phyloP scores from a whole-genome alignment of 1,284 basidiomycete species.

The Marasmius sp. region DNA sequence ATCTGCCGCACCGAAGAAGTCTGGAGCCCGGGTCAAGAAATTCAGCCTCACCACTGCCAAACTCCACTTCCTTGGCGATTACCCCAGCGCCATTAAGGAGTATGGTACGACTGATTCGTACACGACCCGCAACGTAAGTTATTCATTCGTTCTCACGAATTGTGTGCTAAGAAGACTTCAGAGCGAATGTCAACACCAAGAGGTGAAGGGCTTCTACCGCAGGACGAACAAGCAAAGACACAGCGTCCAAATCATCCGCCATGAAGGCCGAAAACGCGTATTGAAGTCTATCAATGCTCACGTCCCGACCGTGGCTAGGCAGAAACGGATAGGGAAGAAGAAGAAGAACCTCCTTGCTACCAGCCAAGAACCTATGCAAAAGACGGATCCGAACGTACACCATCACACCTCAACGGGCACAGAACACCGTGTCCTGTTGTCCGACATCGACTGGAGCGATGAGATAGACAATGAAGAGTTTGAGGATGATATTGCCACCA shows the following conservation, averaged over 20 bases:
- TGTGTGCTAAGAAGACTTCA: neutral
- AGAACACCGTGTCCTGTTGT: neutral
- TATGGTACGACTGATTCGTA: no score
- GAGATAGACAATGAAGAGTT: no score
- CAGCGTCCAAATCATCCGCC: no score
- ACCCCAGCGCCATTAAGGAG: constrained; percentile 1
- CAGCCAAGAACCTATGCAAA: neutral
- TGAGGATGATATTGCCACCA: neutral
- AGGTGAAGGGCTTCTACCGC: neutral
- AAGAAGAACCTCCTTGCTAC: neutral
- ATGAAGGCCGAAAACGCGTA: neutral
- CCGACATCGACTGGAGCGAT: neutral
- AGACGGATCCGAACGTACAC: neutral
- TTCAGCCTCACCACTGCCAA: no score
- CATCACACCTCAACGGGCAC: neutral
- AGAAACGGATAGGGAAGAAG: neutral
- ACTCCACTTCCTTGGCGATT: no score
- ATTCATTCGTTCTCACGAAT: no score
- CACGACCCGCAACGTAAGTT: no score
- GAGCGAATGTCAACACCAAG: neutral
- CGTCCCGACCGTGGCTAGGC: neutral
- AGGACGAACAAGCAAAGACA: neutral
- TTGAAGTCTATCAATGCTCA: neutral
- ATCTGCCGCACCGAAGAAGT: neutral
- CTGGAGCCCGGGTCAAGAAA: no score